phyloP scores from a whole-genome alignment of 495 filamentous ascomycete genomes.

The Penicilliopsis zonata region DNA sequence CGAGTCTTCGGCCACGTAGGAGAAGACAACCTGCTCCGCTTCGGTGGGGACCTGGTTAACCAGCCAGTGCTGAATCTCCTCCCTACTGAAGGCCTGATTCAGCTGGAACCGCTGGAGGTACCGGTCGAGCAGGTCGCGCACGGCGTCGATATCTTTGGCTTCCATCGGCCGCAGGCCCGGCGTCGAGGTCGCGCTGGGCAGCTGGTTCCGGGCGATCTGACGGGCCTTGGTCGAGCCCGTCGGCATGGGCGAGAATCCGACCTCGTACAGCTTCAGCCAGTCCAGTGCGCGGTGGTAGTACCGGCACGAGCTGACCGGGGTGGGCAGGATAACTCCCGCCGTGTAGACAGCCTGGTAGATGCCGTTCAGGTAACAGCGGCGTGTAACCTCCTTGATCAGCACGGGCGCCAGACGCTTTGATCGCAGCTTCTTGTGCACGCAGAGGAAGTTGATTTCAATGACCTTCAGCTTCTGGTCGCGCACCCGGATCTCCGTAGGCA shows the following conservation, averaged over 20 bases:
- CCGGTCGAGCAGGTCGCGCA: constrained; percentile 59
- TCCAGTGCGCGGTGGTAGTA: constrained; percentile 90
- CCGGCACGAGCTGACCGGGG: constrained; percentile 78
- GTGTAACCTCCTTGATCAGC: constrained; percentile 93
- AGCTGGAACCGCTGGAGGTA: constrained; percentile 74
- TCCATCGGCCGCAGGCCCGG: constrained; percentile 70
- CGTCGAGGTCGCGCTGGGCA: constrained; percentile 59
- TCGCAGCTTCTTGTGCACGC: constrained; percentile 93
- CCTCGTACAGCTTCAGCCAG: constrained; percentile 91
- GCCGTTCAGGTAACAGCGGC: constrained; percentile 67
- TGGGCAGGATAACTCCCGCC: constrained; percentile 78
- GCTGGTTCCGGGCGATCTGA: constrained; percentile 66
- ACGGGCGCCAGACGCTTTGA: constrained; percentile 84
- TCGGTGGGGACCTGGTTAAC: constrained; percentile 45
- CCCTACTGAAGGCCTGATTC: constrained; percentile 65
- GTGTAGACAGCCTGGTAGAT: constrained; percentile 96
- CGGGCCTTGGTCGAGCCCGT: constrained; percentile 65
- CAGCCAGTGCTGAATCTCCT: constrained; percentile 83
- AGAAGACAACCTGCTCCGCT: constrained; percentile 77
- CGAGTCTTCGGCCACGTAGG: constrained; percentile 78
- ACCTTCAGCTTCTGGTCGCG: constrained; percentile 61
- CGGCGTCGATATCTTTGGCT: constrained; percentile 65
- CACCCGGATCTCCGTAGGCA: constrained; percentile 72
- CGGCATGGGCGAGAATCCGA: constrained; percentile 80
- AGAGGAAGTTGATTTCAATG: constrained; percentile 95